Evolutionary conservation across 78 protist genomes (phyloP), one percentile per base, ranked within the genome.

Genomic region (Anaeramoeba flamelloides): DNA sequence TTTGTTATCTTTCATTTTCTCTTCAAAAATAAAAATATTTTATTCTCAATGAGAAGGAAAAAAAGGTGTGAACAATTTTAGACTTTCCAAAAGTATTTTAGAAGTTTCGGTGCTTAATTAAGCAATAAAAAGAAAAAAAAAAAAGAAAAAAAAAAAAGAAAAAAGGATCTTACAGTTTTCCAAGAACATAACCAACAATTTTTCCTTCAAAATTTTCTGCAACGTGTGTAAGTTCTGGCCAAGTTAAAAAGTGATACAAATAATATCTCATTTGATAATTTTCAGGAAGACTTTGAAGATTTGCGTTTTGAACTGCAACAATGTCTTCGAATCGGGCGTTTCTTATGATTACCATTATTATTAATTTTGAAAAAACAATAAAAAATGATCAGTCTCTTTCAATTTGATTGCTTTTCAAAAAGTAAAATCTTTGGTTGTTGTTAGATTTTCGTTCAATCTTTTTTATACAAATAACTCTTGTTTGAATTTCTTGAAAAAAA

Each of bases 201-300:
- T 87, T 39, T 33, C 91, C 93, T 39, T 84, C 81, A 76, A 77
- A 78, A 53, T 91, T 92, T 81, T 91, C 98, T 40, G 97, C 95
- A 1, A 94, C 94, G 76, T 86, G 85, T 8, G 93, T 84, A 34
- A 94, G 83, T 85, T 94, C 92, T 30, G 99, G 99, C 98, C 99
- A 96, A 34, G 91, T 82, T 12, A 95, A 78, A n/a, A 77, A 79
- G 88, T 97, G 99, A 83, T 95, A 97, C 34, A 95, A 75, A 85
- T 96, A 97, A 86, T 95, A 97, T 82, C 92, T 92, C 89, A 92
- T 76, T 85, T 89, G 91, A 86, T 96, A 96, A 75, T 96, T 96
- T 87, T 96, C 99, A 26, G 99, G 99, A 76, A 97, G 77, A 85
- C 98, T 94, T 64, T 80, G 37, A 64, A 95, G 85, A 83, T 97